A percentile compares a stretch with the other conserved stretches of the same genome.
These are phyloP conservation scores for Fusarium denticulatum DNA, from an alignment of 2,329 filamentous ascomycete genomes.

Conservation along the genomic window DNA sequence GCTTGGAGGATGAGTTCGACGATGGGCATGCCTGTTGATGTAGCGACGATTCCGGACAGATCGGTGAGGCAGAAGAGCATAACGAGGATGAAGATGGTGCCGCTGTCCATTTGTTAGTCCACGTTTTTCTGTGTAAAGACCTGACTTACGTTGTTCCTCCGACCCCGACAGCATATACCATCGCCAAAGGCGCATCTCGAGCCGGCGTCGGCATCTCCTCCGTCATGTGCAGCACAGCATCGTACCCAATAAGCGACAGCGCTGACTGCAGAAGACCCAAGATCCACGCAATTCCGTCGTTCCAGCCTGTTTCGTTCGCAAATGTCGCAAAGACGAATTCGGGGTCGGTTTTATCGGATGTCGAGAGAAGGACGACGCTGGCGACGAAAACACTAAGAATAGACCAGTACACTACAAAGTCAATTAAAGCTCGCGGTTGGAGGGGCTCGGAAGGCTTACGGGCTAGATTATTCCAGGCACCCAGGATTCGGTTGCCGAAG, in stretches of 20 bases:
- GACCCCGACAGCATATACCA: slow-evolving; percentile 55
- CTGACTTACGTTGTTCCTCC: slow-evolving; percentile 52
- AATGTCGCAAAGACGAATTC: slow-evolving; percentile 57
- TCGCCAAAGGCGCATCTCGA: slow-evolving; percentile 53
- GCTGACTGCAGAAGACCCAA: slow-evolving; percentile 56
- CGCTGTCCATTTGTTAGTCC: slow-evolving; percentile 32
- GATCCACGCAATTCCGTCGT: slow-evolving; percentile 58
- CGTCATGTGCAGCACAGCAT: slow-evolving; percentile 57
- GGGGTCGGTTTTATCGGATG: slow-evolving; percentile 52
- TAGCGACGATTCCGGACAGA: slow-evolving; percentile 47
- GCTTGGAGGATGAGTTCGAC: slow-evolving; percentile 56
- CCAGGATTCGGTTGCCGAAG: slow-evolving; percentile 54
- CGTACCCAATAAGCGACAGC: slow-evolving; percentile 53
- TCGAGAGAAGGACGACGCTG: slow-evolving; percentile 55
- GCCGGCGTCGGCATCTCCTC: slow-evolving; percentile 58
- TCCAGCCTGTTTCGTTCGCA: slow-evolving; percentile 57
- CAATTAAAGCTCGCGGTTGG: fast-evolving
- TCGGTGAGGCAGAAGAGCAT: slow-evolving; percentile 55
- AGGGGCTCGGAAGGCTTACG: slow-evolving; percentile 30
- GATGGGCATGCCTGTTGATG: slow-evolving; percentile 57
- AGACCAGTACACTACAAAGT: slow-evolving; percentile 52
- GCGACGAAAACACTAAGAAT: slow-evolving; percentile 55
- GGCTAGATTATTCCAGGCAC: slow-evolving; percentile 54
- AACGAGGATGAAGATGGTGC: slow-evolving; percentile 52
- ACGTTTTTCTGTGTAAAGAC: too few relatives aligned